phyloP scores from a whole-genome alignment of 345 rosid genomes.

The Hypericum androsaemum region DNA sequence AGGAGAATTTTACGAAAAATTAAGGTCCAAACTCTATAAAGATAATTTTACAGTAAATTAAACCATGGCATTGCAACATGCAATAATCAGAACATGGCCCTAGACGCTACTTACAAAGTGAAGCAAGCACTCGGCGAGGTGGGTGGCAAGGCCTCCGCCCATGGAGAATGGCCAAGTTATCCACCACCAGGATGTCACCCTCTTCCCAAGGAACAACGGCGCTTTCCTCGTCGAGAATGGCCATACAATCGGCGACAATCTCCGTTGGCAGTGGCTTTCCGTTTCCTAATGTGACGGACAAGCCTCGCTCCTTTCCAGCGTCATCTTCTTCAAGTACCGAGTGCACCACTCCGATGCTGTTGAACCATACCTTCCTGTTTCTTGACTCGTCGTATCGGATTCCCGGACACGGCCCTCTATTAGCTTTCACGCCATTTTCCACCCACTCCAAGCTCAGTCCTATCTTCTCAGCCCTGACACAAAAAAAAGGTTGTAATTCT shows the following conservation, averaged over 20 bases:
- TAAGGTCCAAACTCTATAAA: too few relatives aligned
- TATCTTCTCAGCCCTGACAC: slow-evolving; percentile 56
- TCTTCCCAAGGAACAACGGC: slow-evolving; percentile 75
- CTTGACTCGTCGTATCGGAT: slow-evolving; percentile 49
- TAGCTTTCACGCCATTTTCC: slow-evolving; percentile 52
- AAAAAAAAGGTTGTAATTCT: too few relatives aligned
- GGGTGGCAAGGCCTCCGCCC: slow-evolving; percentile 55
- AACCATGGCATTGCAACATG: too few relatives aligned
- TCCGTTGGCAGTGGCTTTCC: slow-evolving; percentile 57
- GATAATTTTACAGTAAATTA: too few relatives aligned
- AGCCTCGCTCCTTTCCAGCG: slow-evolving; percentile 80
- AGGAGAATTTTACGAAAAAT: too few relatives aligned
- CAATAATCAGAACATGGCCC: too few relatives aligned
- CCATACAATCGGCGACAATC: slow-evolving; percentile 46
- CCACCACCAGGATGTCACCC: slow-evolving; percentile 67
- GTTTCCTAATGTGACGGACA: slow-evolving; percentile 70
- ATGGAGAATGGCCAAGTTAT: slow-evolving; percentile 84
- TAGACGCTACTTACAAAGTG: slow-evolving; percentile 54
- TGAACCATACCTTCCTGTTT: slow-evolving; percentile 77
- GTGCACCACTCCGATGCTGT: slow-evolving; percentile 83
- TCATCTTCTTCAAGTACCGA: slow-evolving; percentile 85
- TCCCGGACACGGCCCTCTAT: slow-evolving; percentile 86
- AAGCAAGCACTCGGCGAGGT: slow-evolving; percentile 78
- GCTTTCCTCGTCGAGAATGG: slow-evolving; percentile 68
- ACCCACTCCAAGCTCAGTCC: slow-evolving; percentile 84